These are phyloP conservation scores for Lentinus tigrinus DNA, from an alignment of 768 basidiomycete genomes.

Conservation along the genomic window DNA sequence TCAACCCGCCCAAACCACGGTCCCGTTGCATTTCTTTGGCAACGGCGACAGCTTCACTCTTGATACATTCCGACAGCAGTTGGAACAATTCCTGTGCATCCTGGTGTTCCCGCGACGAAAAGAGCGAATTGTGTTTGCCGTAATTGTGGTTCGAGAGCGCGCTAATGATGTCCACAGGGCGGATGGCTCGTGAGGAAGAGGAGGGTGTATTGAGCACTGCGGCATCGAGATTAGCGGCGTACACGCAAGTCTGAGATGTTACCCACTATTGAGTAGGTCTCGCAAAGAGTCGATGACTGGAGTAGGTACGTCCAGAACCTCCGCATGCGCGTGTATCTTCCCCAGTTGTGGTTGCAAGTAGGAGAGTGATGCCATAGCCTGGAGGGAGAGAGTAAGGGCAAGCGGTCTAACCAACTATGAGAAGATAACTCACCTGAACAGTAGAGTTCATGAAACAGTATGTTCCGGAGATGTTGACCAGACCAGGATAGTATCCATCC, in stretches of 20 bases:
- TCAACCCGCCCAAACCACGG: constrained; percentile 65
- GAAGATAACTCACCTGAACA: constrained; percentile 59
- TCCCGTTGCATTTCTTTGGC: constrained; percentile 70
- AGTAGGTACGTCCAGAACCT: constrained; percentile 76
- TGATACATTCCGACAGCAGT: constrained; percentile 85
- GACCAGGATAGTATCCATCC: constrained; percentile 74
- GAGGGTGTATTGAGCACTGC: constrained; percentile 67
- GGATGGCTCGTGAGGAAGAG: constrained; percentile 56
- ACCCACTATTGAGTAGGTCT: constrained; percentile 65
- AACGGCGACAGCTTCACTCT: constrained; percentile 76
- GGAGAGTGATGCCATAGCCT: constrained; percentile 88
- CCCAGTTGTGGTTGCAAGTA: constrained; percentile 82
- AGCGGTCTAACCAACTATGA: neutral
- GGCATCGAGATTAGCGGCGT: constrained; percentile 8
- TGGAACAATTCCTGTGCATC: constrained; percentile 99
- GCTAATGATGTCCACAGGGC: constrained; percentile 70
- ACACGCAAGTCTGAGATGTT: neutral
- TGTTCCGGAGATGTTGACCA: constrained; percentile 94
- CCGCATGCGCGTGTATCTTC: constrained; percentile 71
- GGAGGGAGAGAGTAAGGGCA: neutral
- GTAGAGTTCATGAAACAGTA: constrained; percentile 99
- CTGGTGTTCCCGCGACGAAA: constrained; percentile 92
- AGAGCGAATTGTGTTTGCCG: constrained; percentile 59
- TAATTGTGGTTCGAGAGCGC: constrained; percentile 58
- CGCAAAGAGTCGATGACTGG: constrained; percentile 83